Evolutionary conservation across 768 basidiomycete species (phyloP).

Genomic region (Paxillus rubicundulus): DNA sequence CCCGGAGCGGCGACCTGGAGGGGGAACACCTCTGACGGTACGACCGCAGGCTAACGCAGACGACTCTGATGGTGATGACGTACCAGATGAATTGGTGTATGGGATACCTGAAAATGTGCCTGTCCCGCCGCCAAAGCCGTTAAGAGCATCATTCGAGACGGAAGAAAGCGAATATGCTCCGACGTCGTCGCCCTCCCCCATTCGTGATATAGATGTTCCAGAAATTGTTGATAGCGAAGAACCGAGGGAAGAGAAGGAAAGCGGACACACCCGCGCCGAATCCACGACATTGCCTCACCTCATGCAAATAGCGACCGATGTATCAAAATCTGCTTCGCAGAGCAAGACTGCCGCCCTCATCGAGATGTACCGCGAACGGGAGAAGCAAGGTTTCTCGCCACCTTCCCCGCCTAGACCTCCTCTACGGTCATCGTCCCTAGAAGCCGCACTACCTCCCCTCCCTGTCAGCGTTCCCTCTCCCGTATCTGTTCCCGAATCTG

Average conservation of each 20-base stretch:
- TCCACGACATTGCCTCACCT: slow-evolving; percentile 27
- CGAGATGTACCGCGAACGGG: slow-evolving; percentile 80
- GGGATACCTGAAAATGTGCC: slow-evolving; percentile 23
- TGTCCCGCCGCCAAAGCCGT: slow-evolving; percentile 18
- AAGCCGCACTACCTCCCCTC: slow-evolving; percentile 5
- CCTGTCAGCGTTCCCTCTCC: slow-evolving; percentile 16
- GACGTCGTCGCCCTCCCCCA: slow-evolving; percentile 26
- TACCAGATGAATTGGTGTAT: slow-evolving; percentile 35
- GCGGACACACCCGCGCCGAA: slow-evolving; percentile 25
- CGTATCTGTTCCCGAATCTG: slow-evolving; percentile 13
- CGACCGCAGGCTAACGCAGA: slow-evolving; percentile 27
- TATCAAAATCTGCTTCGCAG: slow-evolving; percentile 24
- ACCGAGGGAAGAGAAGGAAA: slow-evolving; percentile 23
- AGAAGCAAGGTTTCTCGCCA: slow-evolving; percentile 38
- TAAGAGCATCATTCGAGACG: slow-evolving; percentile 33
- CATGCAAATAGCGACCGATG: slow-evolving; percentile 9
- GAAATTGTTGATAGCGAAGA: slow-evolving; percentile 26
- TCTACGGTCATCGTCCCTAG: slow-evolving; percentile 26
- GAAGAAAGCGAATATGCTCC: slow-evolving; percentile 34
- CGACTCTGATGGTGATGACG: slow-evolving; percentile 36
- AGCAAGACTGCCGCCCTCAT: slow-evolving; percentile 78
- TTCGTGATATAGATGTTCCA: slow-evolving; percentile 30
- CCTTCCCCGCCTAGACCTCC: slow-evolving; percentile 32
- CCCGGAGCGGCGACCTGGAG: slow-evolving; percentile 58
- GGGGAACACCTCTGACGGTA: slow-evolving; percentile 15